Percentiles rank a stretch among this genome's conserved stretches.
Conservation (phyloP, 2,329 filamentous ascomycete species). For the Didymella pomorum region DNA sequence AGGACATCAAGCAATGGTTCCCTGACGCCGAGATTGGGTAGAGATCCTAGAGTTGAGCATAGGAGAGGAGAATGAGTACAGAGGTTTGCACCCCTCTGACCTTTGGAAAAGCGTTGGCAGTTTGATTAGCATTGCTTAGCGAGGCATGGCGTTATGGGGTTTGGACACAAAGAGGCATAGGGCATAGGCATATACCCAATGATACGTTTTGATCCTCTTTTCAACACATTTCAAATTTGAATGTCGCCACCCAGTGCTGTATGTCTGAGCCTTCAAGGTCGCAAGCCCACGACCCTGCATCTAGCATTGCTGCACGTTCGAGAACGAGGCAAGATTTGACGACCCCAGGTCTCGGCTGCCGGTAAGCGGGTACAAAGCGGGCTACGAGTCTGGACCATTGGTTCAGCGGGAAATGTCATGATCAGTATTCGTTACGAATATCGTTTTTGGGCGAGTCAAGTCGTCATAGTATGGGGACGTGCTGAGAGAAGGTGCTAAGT, state of each 20-base stretch:
- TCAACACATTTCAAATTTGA: background rate
- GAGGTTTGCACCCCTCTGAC: no score
- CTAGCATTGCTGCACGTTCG: background rate
- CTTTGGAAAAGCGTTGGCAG: background rate
- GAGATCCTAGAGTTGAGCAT: background rate
- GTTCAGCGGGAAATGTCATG: background rate
- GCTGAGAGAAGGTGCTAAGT: background rate
- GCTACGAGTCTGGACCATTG: background rate
- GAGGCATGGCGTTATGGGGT: constrained; percentile 8
- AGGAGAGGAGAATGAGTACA: background rate
- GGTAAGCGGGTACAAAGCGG: background rate
- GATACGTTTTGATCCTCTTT: background rate
- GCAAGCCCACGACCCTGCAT: background rate
- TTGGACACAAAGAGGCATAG: background rate
- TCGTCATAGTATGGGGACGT: background rate
- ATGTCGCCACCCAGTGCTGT: background rate
- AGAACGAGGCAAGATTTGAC: background rate
- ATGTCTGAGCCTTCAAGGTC: background rate
- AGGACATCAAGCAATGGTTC: constrained; percentile 33
- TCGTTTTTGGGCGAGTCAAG: background rate
- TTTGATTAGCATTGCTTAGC: constrained; percentile 6
- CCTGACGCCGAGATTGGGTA: constrained; percentile 23
- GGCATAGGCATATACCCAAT: constrained; percentile 5
- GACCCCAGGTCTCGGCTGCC: background rate
- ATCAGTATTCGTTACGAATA: background rate